Evolutionary conservation across 495 filamentous ascomycete species (phyloP).

Genomic region (Paragyromitra xinjiangensis): DNA sequence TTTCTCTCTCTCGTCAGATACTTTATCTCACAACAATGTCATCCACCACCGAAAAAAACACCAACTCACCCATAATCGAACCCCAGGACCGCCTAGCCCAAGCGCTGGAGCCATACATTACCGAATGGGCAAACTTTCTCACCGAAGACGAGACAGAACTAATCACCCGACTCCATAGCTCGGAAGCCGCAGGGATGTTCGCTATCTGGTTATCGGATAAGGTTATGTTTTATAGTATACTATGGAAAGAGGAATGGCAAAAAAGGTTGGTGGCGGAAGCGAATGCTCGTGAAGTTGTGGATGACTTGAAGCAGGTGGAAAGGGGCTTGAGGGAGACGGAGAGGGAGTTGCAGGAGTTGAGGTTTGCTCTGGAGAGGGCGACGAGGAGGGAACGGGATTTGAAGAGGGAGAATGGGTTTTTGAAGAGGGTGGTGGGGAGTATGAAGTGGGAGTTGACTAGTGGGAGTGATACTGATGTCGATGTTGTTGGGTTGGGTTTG

Average conservation of each 20-base stretch:
- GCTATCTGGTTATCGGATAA: slow-evolving; percentile 26
- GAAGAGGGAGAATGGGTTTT: slow-evolving; percentile 7
- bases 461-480: neutral
- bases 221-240: slow-evolving; percentile 1
- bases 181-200: slow-evolving; percentile 22
- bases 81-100: neutral
- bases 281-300: slow-evolving; percentile 11
- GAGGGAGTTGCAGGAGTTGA: neutral
- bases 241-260: slow-evolving; percentile 37
- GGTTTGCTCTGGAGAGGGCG: neutral
- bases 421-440: slow-evolving; percentile 22
- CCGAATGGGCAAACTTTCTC: slow-evolving; percentile 22
- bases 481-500: neutral
- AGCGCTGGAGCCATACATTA: slow-evolving; percentile 20
- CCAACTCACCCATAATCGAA: neutral
- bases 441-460: slow-evolving; percentile 2
- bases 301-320: slow-evolving; percentile 9
- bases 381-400: neutral
- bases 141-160: slow-evolving; percentile 16
- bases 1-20: neutral
- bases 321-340: neutral
- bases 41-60: neutral
- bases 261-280: slow-evolving; percentile 32
- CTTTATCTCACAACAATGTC: neutral
- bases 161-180: neutral